Percentiles rank a stretch among this genome's conserved stretches.
phyloP scores from a whole-genome alignment of 1,139 yeast genomes.

The Hyphopichia burtonii region DNA sequence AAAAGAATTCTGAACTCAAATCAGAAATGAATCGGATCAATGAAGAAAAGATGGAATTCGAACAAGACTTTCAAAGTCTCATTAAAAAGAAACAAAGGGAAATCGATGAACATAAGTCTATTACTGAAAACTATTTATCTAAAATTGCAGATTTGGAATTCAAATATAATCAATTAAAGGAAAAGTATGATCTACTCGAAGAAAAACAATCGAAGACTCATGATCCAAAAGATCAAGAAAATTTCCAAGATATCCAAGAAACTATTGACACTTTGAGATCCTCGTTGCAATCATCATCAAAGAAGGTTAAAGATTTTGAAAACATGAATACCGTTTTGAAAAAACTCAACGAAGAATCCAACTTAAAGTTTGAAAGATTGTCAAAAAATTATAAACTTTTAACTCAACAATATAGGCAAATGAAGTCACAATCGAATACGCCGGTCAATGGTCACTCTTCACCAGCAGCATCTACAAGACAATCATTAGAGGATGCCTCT shows the following conservation, averaged over 20 bases:
- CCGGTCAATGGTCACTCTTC: conserved; percentile 4
- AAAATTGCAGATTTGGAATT: conserved; percentile 38
- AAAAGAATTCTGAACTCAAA: conserved; percentile 35
- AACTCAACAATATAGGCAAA: conserved; percentile 54
- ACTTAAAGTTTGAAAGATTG: conserved; percentile 61
- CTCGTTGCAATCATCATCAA: conserved; percentile 51
- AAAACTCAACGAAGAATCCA: conserved; percentile 65
- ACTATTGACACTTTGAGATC: conserved; percentile 50
- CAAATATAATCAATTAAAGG: conserved; percentile 34
- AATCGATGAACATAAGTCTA: conserved; percentile 41
- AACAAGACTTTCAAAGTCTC: conserved; percentile 49
- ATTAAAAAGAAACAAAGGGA: conserved; percentile 54
- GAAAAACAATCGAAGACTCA: conserved; percentile 8
- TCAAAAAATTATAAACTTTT: conserved; percentile 64
- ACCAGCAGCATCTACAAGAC: conserved; percentile 3
- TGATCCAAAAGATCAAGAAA: conserved; percentile 17
- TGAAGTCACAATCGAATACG: conserved; percentile 12
- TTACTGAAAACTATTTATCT: conserved; percentile 24
- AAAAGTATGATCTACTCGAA: conserved; percentile 14
- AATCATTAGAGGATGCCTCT: conserved; percentile 6
- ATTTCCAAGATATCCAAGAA: conserved; percentile 24
- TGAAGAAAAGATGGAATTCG: conserved; percentile 63
- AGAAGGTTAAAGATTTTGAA: conserved; percentile 55
- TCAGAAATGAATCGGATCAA: conserved; percentile 29
- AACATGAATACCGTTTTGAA: conserved; percentile 57